Percentiles rank a stretch among this genome's conserved stretches.
phyloP scores from a whole-genome alignment of 176 grass and related monocot genomes.

The Avena insularis region DNA sequence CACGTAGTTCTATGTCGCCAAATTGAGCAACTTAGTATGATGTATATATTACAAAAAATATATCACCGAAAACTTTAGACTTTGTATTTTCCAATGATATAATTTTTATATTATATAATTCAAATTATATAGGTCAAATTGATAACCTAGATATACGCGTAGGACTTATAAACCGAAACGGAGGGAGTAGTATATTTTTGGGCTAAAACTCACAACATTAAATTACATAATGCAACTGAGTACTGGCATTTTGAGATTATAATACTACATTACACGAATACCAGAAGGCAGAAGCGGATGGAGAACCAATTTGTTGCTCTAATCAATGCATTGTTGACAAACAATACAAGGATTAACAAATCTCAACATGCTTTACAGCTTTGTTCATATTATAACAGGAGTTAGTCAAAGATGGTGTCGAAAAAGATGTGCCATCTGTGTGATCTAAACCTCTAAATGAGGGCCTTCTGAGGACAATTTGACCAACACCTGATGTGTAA shows the following conservation, averaged over 20 bases:
- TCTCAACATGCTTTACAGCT: constrained; percentile 24
- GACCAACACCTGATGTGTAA: constrained; percentile 39
- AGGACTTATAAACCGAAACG: no score
- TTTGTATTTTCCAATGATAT: no score
- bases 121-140: no score
- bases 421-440: constrained; percentile 33
- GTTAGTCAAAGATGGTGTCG: not conserved
- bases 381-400: constrained; percentile 13
- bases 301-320: not conserved
- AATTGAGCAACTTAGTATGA: no score
- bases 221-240: not conserved
- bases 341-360: constrained; percentile 30
- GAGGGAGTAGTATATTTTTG: not conserved
- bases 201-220: not conserved
- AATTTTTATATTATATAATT: no score
- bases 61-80: no score
- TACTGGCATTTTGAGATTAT: not conserved
- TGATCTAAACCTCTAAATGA: constrained; percentile 18
- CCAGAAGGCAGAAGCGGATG: not conserved
- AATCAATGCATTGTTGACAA: constrained; percentile 33
- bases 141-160: no score
- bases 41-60: no score
- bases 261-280: not conserved
- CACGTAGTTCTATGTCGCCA: no score
- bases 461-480: constrained; percentile 34